Conservation (phyloP, 345 rosid genomes). For the Laguncularia racemosa region DNA sequence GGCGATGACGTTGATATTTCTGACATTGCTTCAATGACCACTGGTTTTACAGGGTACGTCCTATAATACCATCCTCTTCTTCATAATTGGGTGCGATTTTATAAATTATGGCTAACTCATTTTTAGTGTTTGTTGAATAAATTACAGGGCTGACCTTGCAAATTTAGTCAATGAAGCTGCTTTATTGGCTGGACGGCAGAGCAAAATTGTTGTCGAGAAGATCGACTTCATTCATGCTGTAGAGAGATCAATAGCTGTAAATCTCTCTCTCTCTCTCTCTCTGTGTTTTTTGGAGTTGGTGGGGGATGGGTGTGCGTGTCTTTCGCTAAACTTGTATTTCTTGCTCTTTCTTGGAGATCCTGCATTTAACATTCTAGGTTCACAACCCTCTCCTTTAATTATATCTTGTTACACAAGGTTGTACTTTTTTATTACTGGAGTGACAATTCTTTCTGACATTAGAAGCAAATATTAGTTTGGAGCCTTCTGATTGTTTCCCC, state of each 20-base stretch:
- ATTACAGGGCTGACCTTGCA: slow-evolving; percentile 91
- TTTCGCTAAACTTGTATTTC: neutral
- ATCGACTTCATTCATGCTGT: slow-evolving; percentile 91
- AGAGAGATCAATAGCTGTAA: slow-evolving; percentile 90
- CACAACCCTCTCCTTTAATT: too few species aligned
- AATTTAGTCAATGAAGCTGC: slow-evolving; percentile 99
- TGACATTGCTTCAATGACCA: slow-evolving; percentile 87
- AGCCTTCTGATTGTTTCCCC: too few species aligned
- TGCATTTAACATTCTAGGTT: too few species aligned
- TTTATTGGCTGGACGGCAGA: slow-evolving; percentile 84
- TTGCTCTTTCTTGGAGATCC: too few species aligned
- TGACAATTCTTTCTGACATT: too few species aligned
- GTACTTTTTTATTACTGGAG: too few species aligned
- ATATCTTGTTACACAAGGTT: too few species aligned
- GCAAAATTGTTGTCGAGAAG: slow-evolving; percentile 67
- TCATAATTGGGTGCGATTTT: neutral
- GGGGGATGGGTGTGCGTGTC: neutral
- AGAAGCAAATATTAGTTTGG: too few species aligned
- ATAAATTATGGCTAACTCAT: neutral
- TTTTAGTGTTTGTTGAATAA: slow-evolving; percentile 5
- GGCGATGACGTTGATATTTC: slow-evolving; percentile 67
- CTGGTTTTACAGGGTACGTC: slow-evolving; percentile 91
- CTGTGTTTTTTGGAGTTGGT: too few species aligned
- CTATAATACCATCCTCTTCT: neutral
- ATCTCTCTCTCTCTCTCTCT: slow-evolving; percentile 4